Evolutionary conservation across 2,329 filamentous ascomycete species (phyloP).

Genomic region (Ceratocystis cubensis): DNA sequence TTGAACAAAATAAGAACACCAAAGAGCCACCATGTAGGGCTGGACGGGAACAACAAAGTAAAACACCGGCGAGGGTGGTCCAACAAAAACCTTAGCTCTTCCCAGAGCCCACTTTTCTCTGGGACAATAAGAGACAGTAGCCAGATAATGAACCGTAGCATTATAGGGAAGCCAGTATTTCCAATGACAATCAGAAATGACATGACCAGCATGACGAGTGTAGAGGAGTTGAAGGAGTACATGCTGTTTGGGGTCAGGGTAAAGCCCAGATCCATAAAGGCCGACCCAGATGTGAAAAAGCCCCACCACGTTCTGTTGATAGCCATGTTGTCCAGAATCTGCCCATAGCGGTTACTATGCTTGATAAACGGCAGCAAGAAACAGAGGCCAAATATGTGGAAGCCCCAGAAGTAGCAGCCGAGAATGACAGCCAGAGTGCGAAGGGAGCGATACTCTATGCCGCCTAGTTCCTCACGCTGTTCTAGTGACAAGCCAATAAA

Average conservation of each 20-base stretch:
- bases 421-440: constrained; percentile 74
- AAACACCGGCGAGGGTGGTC: constrained; percentile 95
- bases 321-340: constrained; percentile 48
- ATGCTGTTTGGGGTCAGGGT: constrained; percentile 90
- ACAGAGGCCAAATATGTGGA: constrained; percentile 63
- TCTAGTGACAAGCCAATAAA: constrained; percentile 81
- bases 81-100: constrained; percentile 79
- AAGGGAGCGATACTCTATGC: constrained; percentile 87
- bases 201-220: constrained; percentile 63
- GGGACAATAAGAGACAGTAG: constrained; percentile 54
- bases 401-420: constrained; percentile 68
- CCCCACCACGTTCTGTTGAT: constrained; percentile 75
- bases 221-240: constrained; percentile 68
- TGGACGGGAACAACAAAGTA: constrained; percentile 79
- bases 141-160: constrained; percentile 93
- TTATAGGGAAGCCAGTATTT: constrained; percentile 89
- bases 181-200: constrained; percentile 85
- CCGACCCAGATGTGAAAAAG: constrained; percentile 74
- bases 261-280: constrained; percentile 92
- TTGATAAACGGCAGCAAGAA: constrained; percentile 72
- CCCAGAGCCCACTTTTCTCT: constrained; percentile 58
- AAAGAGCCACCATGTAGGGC: constrained; percentile 93
- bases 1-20: constrained; percentile 74
- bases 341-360: constrained; percentile 47
- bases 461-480: constrained; percentile 86